phyloP scores from a whole-genome alignment of 805 yeast genomes.

The Zygoascus tannicola region DNA sequence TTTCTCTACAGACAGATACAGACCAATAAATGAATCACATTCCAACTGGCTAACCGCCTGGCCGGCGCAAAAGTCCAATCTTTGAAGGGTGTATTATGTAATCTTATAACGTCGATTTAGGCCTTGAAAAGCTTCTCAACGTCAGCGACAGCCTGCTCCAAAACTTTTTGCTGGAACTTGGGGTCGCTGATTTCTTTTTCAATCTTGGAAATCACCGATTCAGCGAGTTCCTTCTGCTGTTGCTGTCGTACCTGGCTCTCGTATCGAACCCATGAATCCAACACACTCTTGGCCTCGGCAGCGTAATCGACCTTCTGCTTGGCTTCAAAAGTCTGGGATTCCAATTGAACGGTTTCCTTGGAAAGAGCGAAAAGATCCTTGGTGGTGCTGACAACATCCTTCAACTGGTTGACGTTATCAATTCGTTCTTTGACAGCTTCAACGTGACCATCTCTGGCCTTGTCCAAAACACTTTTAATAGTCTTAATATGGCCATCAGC shows the following conservation, averaged over 20 bases:
- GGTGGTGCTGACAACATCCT: slow-evolving; percentile 87
- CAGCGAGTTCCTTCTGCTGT: slow-evolving; percentile 87
- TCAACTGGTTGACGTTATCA: slow-evolving; percentile 74
- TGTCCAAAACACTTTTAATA: slow-evolving; percentile 72
- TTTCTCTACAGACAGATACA: no score
- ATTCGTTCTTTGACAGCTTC: slow-evolving; percentile 91
- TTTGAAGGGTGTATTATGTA: no score
- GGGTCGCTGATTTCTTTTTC: slow-evolving; percentile 75
- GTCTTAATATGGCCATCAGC: slow-evolving; percentile 79
- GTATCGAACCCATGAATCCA: slow-evolving; percentile 98
- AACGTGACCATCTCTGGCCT: slow-evolving; percentile 84
- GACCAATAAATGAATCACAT: no score
- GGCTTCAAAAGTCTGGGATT: slow-evolving; percentile 87
- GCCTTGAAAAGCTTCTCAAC: slow-evolving; percentile 43
- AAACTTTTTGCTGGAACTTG: slow-evolving; percentile 87
- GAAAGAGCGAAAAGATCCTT: slow-evolving; percentile 87
- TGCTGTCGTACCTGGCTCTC: slow-evolving; percentile 93
- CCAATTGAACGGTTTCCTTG: slow-evolving; percentile 92
- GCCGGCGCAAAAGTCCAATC: no score
- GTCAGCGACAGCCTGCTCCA: slow-evolving; percentile 86
- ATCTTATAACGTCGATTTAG: no score
- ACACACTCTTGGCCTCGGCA: slow-evolving; percentile 82
- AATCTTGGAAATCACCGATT: slow-evolving; percentile 80
- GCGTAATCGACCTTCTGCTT: slow-evolving; percentile 86
- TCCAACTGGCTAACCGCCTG: no score